Conservation (phyloP, 1,139 yeast species). For the Debaryomycetaceae sp. region DNA sequence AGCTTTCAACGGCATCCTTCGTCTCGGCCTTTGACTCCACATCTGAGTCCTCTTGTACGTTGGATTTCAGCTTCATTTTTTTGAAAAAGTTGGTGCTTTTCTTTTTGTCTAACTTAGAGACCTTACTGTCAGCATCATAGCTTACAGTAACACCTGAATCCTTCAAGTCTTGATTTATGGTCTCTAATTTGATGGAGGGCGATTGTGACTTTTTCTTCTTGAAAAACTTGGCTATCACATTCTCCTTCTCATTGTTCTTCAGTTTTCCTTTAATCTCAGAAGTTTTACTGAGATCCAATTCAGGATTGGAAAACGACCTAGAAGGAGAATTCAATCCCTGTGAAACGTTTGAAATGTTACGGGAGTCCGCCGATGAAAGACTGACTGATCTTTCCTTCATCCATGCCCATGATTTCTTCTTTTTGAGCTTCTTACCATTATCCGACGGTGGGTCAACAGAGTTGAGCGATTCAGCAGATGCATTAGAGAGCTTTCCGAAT, state of each 20-base stretch:
- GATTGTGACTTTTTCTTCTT: conserved; percentile 35
- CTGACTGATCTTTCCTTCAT: conserved; percentile 34
- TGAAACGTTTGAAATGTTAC: conserved; percentile 20
- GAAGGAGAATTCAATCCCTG: conserved; percentile 14
- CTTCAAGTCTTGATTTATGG: conserved; percentile 2
- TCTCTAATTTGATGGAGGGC: conserved; percentile 3
- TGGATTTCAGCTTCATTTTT: conserved; percentile 14
- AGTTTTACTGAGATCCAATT: conserved; percentile 9
- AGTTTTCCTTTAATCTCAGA: conserved; percentile 1
- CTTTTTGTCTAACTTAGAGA: conserved; percentile 15
- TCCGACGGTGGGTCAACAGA: conserved; percentile 2
- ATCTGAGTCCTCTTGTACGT: conserved; percentile 9
- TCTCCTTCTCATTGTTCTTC: conserved; percentile 25
- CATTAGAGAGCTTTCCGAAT: conserved; percentile 19
- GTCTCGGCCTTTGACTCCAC: neutral
- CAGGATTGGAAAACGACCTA: conserved; percentile 39
- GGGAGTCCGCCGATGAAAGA: conserved; percentile 24
- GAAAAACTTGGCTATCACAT: conserved; percentile 43
- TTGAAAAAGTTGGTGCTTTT: conserved; percentile 20
- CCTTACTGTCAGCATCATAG: conserved; percentile 29
- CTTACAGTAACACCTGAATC: conserved; percentile 27
- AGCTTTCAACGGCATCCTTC: neutral
- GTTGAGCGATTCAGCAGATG: conserved; percentile 6
- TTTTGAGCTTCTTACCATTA: conserved; percentile 14
- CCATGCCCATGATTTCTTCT: conserved; percentile 44